A percentile compares a stretch with the other conserved stretches of the same genome.
These are phyloP conservation scores for Narthecium ossifragum DNA, from an alignment of 106 monocot genomes.

Conservation along the genomic window DNA sequence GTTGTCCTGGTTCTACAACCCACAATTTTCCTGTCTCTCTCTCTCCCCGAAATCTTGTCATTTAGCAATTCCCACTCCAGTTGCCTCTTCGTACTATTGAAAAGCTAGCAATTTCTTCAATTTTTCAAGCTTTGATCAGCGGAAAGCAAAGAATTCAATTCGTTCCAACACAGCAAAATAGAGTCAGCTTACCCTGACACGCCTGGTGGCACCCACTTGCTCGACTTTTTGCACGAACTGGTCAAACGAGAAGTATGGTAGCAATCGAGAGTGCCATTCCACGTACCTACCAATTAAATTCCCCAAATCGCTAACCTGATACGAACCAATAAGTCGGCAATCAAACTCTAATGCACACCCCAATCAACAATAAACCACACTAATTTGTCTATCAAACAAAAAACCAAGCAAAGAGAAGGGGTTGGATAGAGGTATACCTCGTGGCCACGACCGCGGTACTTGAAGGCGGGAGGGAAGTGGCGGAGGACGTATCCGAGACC, in stretches of 20 bases:
- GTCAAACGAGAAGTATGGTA: conserved; percentile 88
- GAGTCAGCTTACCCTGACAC: conserved; percentile 64
- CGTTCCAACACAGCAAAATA: no score
- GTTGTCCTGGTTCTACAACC: no score
- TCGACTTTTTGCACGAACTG: conserved; percentile 86
- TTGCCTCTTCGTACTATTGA: no score
- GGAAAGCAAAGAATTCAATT: no score
- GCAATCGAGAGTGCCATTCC: conserved; percentile 76
- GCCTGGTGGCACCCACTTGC: conserved; percentile 53
- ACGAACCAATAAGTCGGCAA: neutral
- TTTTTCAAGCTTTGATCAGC: no score
- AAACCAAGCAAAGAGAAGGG: neutral
- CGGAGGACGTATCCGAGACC: conserved; percentile 89
- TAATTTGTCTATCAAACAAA: neutral
- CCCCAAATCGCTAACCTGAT: conserved; percentile 70
- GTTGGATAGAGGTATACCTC: conserved; percentile 46
- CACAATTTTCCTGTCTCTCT: no score
- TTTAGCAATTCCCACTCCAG: no score
- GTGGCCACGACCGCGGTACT: conserved; percentile 80
- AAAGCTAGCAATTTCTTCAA: no score
- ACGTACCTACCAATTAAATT: conserved; percentile 66
- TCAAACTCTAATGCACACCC: neutral
- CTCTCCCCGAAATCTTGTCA: no score
- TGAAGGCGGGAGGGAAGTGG: conserved; percentile 77
- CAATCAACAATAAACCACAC: neutral